Conservation (phyloP, 1,139 yeast genomes). For the Nakaseomyces kungkrabaensis region DNA sequence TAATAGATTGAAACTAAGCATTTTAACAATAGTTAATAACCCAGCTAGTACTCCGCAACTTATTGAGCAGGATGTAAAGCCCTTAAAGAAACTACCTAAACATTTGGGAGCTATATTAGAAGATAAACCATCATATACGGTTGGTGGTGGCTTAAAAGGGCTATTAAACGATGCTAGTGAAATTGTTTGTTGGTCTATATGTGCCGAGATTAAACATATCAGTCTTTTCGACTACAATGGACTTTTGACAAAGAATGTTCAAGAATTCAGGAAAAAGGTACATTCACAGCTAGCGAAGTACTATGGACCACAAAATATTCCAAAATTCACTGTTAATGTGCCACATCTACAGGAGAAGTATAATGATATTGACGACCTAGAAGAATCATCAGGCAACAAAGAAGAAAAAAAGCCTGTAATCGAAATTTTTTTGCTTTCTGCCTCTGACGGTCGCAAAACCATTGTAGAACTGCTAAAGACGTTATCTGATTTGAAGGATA, state of each 20-base stretch:
- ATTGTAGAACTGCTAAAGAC: conserved; percentile 82
- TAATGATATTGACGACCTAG: conserved; percentile 15
- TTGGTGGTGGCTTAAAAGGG: conserved; percentile 82
- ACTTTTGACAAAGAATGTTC: conserved; percentile 42
- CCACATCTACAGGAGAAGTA: conserved; percentile 51
- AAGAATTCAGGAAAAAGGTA: conserved; percentile 51
- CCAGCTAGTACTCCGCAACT: conserved; percentile 81
- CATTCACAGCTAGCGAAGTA: conserved; percentile 54
- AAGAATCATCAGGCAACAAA: conserved; percentile 14
- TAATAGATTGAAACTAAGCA: conserved; percentile 47
- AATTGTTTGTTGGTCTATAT: conserved; percentile 74
- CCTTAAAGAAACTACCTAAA: conserved; percentile 66
- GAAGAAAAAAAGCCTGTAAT: conserved; percentile 42
- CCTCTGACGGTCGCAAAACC: conserved; percentile 81
- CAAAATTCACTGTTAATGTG: conserved; percentile 47
- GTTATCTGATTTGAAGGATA: conserved; percentile 64
- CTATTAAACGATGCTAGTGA: conserved; percentile 69
- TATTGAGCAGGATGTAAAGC: conserved; percentile 72
- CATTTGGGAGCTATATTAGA: conserved; percentile 64
- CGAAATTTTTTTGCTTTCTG: conserved; percentile 56
- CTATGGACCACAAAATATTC: conserved; percentile 64
- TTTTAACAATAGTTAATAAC: conserved; percentile 58
- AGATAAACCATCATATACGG: conserved; percentile 64
- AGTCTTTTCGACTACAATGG: conserved; percentile 79
- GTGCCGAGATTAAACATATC: conserved; percentile 67